phyloP scores from a whole-genome alignment of 805 yeast genomes.

The Yamadazyma sp. region DNA sequence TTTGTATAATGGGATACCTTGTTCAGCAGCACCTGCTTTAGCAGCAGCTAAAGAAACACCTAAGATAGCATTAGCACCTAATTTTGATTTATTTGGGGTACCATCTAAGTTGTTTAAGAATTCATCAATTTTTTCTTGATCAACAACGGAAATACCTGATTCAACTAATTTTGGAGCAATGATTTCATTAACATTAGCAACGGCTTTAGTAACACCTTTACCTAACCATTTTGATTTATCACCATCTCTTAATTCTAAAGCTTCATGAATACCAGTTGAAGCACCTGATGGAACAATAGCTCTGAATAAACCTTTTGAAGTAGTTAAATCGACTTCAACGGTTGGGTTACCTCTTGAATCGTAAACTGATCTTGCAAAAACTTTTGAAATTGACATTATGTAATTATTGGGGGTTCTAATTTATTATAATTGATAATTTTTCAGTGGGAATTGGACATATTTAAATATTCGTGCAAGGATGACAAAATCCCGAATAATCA shows the following conservation, averaged over 20 bases:
- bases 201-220: conserved; percentile 97
- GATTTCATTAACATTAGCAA: conserved; percentile 89
- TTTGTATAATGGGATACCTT: conserved; percentile 87
- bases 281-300: conserved; percentile 99
- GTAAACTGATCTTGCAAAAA: conserved; percentile 95
- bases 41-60: conserved; percentile 98
- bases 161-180: conserved; percentile 91
- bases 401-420: neutral
- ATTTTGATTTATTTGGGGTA: conserved; percentile 93
- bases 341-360: conserved; percentile 99
- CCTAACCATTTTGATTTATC: conserved; percentile 98
- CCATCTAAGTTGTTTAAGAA: conserved; percentile 89
- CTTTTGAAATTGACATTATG: conserved; percentile 79
- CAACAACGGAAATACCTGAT: conserved; percentile 76
- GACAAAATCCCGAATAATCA: conserved; percentile 15
- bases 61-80: conserved; percentile 97
- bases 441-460: neutral
- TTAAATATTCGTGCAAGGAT: conserved; percentile 9
- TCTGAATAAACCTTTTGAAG: conserved; percentile 92
- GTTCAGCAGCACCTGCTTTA: conserved; percentile 97
- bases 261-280: conserved; percentile 98
- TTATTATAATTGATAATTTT: conserved; percentile 4
- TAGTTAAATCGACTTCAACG: conserved; percentile 95
- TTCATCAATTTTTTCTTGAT: conserved; percentile 85
- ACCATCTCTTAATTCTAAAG: conserved; percentile 96